Evolutionary conservation across 768 basidiomycete species (phyloP), one percentile per base, ranked within the genome.

Genomic region (Xerocomellus dryophilus): DNA sequence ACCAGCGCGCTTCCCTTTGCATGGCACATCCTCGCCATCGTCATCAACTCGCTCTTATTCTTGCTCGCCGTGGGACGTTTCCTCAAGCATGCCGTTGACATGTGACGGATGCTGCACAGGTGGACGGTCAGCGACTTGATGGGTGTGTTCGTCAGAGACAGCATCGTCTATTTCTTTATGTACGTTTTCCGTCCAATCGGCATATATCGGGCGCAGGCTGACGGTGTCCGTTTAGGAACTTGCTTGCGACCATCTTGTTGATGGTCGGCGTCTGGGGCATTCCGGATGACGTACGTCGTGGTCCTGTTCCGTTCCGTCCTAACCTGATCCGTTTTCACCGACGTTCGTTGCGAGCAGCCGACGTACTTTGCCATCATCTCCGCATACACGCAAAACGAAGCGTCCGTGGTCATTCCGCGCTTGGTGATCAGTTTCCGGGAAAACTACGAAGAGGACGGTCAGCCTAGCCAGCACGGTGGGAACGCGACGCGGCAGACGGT

Each of bases 381-480:
- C 3, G 61, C 64, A 5, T 63, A 61, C 43, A 61, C 52, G 9
- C 50, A 56, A 50, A 63, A 66, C 43, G 54, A 56, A 34, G 34
- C 41, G 12, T 51, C 61, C 0, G 56, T 66, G 46, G 51, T 59
- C 41, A 53, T 61, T 8, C 65, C 65, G 18, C 57, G 59, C 6
- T 29, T 61, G 23, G 51, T 64, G 21, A 49, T 66, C 53, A 59
- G 57, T 17, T 64, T 66, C n/a, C 53, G 51, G 20, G 53, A 66
- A 47, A 50, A 49, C 21, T 60, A 61, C 35, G 50, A 42, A 5
- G 38, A 54, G 20, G 51, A 49, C 3, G n/a, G 41, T 2, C 36
- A 51, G 10, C 47, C 45, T 4, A 53, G 43, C 11, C 43, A 53
- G 7, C 51, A 53, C 5, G 32, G 7, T 4, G 29, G 31, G 32